A percentile compares a stretch with the other conserved stretches of the same genome.
Conservation (phyloP, 208 protist species). For the Endotrypanum monterogeii region DNA sequence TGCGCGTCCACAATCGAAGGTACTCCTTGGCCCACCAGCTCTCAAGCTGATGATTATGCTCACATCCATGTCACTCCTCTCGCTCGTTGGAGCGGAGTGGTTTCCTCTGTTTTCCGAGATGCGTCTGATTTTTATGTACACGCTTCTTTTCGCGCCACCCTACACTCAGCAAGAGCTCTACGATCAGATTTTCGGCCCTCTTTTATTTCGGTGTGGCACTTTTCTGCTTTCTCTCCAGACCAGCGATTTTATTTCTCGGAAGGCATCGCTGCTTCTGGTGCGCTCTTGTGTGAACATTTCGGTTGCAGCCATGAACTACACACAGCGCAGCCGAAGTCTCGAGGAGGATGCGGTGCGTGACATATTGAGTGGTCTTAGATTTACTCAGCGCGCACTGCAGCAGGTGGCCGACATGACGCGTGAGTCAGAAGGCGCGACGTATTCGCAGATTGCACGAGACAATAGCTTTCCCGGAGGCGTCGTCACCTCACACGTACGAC, state of each 20-base stretch:
- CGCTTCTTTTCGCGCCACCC: conserved; percentile 55
- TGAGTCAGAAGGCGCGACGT: conserved; percentile 11
- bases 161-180: conserved; percentile 61
- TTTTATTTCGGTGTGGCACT: conserved; percentile 25
- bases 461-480: conserved; percentile 23
- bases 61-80: conserved; percentile 38
- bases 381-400: conserved; percentile 47
- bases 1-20: conserved; percentile 1
- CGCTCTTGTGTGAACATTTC: conserved; percentile 34
- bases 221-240: conserved; percentile 31
- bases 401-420: conserved; percentile 30
- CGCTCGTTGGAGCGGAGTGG: conserved; percentile 43
- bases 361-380: conserved; percentile 54
- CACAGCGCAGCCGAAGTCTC: conserved; percentile 28
- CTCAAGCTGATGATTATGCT: conserved; percentile 80
- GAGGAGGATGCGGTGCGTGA: conserved; percentile 46
- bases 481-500: conserved; percentile 20
- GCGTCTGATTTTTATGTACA: conserved; percentile 55
- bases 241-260: conserved; percentile 35
- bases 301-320: conserved; percentile 52
- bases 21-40: conserved; percentile 28
- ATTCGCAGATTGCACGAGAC: conserved; percentile 13
- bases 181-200: conserved; percentile 49
- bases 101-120: conserved; percentile 69
- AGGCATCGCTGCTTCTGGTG: conserved; percentile 35